phyloP scores from a whole-genome alignment of 1,284 basidiomycete genomes.

The Coniferiporia sulphurascens region DNA sequence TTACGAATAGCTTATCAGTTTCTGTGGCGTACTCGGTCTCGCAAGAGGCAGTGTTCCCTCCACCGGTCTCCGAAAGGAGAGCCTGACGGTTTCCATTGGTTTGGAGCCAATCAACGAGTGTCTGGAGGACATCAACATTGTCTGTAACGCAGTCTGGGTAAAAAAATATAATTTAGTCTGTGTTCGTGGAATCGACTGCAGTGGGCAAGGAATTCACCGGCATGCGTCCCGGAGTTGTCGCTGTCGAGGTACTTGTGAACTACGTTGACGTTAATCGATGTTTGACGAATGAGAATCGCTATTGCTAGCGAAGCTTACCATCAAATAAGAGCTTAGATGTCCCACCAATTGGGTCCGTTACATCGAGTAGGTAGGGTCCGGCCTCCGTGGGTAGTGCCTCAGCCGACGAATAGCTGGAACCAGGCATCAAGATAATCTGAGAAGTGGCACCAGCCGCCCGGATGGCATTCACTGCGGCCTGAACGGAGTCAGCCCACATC shows the following conservation, averaged over 20 bases:
- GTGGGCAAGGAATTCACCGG: slow-evolving; percentile 26
- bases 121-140: slow-evolving; percentile 42
- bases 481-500: slow-evolving; percentile 20
- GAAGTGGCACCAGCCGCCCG: slow-evolving; percentile 29
- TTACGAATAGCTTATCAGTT: background rate
- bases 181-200: background rate
- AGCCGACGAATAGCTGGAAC: slow-evolving; percentile 40
- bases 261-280: slow-evolving; percentile 21
- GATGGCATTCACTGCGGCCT: slow-evolving; percentile 23
- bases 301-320: slow-evolving; percentile 26
- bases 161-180: background rate
- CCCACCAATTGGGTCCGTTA: slow-evolving; percentile 51
- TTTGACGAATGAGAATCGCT: background rate
- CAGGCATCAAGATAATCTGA: slow-evolving; percentile 44
- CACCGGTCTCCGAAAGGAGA: slow-evolving; percentile 54
- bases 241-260: slow-evolving; percentile 60
- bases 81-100: slow-evolving; percentile 49
- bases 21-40: slow-evolving; percentile 33
- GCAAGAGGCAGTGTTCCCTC: slow-evolving; percentile 48
- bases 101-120: slow-evolving; percentile 43
- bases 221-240: slow-evolving; percentile 52
- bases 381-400: slow-evolving; percentile 47
- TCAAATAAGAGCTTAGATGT: slow-evolving; percentile 53
- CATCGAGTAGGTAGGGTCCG: slow-evolving; percentile 43
- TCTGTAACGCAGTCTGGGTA: slow-evolving; percentile 23